Base-by-base conservation (phyloP, 176 grass and related monocot genomes). In the Avena atlantica region DNA sequence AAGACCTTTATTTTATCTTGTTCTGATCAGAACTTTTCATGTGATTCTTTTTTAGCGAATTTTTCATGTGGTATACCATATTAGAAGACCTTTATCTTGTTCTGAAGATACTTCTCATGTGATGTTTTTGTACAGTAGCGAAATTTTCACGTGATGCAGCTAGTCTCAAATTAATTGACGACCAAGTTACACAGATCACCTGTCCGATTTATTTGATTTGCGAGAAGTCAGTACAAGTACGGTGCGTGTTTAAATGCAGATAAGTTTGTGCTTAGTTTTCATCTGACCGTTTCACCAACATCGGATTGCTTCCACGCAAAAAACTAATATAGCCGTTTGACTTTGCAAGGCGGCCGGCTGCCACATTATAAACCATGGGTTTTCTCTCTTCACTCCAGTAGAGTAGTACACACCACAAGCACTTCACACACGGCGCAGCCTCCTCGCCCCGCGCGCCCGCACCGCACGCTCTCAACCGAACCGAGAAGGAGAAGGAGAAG, bases 321-420 rank as follows among this genome's bases (percentile, higher is more conserved):
- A 70, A 79, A 70, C 34, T 75, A 86, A 81, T 70, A 59, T 63
- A 56, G 67, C 89, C 80, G 85, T 91, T 91, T 91, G 85, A 91
- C 76, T 80, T 82, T 82, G 36, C 74, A 79, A 36, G 57, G 65
- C 36, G 7, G 55, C 69, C 49, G 24, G 49, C 74, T 55, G 15
- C 27, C 70, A 81, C 76, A 21, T 77, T 91, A 85, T 70, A 88
- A 84, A 52, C 69, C 80, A 40, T 8, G 13, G 20, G 23, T 37
- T 45, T 84, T n/a, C n/a, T 14, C 76, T 36, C 48, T 37, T 13
- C 81, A 31, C 76, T 40, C 50, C 59, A n/a, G 15, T 37, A 40
- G 37, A n/a, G 15, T 37, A 40, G 37, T 40, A 40, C 37, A 25
- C 27, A 9, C 21, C 61, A 19, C 45, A 2, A 14, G 8, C 82